Evolutionary conservation across 306 rosid species (phyloP).

Genomic region (Malus orientalis): DNA sequence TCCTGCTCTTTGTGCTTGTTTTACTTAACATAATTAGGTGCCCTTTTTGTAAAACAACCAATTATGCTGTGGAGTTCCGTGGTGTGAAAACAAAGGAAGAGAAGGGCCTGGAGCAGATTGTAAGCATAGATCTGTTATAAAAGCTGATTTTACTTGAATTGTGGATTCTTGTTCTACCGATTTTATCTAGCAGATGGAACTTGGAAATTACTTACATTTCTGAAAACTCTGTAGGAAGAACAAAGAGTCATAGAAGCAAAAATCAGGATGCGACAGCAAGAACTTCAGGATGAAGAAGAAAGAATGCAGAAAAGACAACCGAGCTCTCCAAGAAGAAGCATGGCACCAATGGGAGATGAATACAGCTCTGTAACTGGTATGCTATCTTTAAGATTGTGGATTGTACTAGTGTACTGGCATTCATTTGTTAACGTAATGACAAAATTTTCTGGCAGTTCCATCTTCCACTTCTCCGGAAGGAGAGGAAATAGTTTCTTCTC

Average conservation of each 20-base stretch:
- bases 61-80: conserved; percentile 95
- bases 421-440: conserved; percentile 3
- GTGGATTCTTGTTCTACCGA: conserved; percentile 1
- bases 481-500: conserved; percentile 65
- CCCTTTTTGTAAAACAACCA: conserved; percentile 87
- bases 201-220: conserved; percentile 3
- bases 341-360: conserved; percentile 41
- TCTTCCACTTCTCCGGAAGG: conserved; percentile 49
- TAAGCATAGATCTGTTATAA: conserved; percentile 21
- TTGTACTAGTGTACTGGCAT: conserved; percentile 2
- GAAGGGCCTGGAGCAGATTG: conserved; percentile 85
- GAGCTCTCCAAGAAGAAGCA: conserved; percentile 41
- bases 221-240: conserved; percentile 60
- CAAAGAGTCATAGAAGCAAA: conserved; percentile 98
- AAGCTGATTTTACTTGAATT: conserved; percentile 4
- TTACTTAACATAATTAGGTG: conserved; percentile 69
- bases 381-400: conserved; percentile 1
- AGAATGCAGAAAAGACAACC: conserved; percentile 69
- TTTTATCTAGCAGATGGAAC: background rate
- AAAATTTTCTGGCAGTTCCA: conserved; percentile 28
- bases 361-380: conserved; percentile 62
- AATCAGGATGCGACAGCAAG: conserved; percentile 87
- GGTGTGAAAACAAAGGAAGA: conserved; percentile 97
- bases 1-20: conserved; percentile 17
- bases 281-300: conserved; percentile 84